These are phyloP conservation scores for Eragrostis nindensis DNA, from an alignment of 176 grass and related monocot species.

Conservation along the genomic window DNA sequence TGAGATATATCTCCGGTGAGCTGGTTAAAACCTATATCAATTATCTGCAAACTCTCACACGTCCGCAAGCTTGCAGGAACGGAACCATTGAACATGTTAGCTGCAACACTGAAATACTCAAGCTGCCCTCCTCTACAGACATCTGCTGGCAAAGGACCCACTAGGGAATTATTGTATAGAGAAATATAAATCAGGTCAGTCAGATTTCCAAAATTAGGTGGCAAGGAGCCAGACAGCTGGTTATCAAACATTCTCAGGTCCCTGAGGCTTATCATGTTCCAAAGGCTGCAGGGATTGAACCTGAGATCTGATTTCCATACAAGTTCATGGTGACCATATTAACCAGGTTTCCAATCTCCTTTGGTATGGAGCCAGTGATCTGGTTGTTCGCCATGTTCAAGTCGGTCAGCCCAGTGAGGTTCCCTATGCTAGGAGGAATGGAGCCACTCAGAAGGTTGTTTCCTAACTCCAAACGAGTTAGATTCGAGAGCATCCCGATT, in stretches of 20 bases:
- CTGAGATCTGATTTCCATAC: neutral
- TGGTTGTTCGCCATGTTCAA: neutral
- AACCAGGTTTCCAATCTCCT: neutral
- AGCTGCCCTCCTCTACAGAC: neutral
- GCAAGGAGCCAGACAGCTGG: slow-evolving; percentile 14
- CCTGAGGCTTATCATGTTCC: neutral
- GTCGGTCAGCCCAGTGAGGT: neutral
- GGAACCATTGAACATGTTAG: neutral
- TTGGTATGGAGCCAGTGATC: neutral
- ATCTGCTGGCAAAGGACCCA: neutral
- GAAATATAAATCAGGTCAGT: neutral
- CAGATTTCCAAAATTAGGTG: slow-evolving; percentile 6
- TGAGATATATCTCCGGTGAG: too few species aligned
- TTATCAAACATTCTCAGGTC: neutral
- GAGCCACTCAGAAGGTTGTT: neutral
- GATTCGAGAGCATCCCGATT: neutral
- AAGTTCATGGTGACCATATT: too few species aligned
- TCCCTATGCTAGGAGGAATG: slow-evolving; percentile 13
- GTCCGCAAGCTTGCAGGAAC: slow-evolving; percentile 20
- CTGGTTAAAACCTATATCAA: too few species aligned
- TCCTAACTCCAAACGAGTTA: rapidly evolving
- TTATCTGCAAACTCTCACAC: too few species aligned
- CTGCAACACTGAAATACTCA: neutral
- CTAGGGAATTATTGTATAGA: neutral
- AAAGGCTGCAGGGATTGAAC: neutral